These are phyloP conservation scores for Coniferiporia weirii DNA, from an alignment of 1,284 basidiomycete species.

Conservation along the genomic window DNA sequence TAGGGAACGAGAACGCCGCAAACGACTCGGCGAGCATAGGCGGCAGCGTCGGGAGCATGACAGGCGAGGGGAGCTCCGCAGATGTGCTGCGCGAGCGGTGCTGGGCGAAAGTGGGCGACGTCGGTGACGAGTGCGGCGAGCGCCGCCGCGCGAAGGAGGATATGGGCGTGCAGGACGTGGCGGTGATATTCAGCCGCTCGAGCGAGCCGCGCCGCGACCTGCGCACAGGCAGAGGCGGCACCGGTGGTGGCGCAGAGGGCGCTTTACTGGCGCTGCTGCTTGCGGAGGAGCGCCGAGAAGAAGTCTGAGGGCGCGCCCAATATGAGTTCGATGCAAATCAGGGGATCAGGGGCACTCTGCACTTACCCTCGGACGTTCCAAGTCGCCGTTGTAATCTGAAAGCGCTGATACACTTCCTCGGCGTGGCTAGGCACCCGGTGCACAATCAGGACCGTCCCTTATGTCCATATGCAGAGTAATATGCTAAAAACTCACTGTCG, in stretches of 20 bases:
- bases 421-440: slow-evolving; percentile 28
- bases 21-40: slow-evolving; percentile 26
- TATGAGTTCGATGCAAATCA: neutral
- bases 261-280: slow-evolving; percentile 3
- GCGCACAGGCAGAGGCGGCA: slow-evolving; percentile 7
- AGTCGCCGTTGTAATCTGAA: slow-evolving; percentile 18
- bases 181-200: slow-evolving; percentile 7
- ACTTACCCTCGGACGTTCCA: slow-evolving; percentile 9
- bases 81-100: slow-evolving; percentile 25
- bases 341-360: neutral
- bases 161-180: slow-evolving; percentile 56
- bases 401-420: slow-evolving; percentile 30
- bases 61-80: slow-evolving; percentile 40
- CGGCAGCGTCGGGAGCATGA: slow-evolving; percentile 55
- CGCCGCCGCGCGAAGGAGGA: slow-evolving; percentile 72
- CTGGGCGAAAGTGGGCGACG: slow-evolving; percentile 54
- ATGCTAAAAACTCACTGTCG: slow-evolving; percentile 13
- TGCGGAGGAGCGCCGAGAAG: slow-evolving; percentile 14
- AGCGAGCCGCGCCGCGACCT: slow-evolving; percentile 5
- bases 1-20: slow-evolving; percentile 16
- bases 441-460: neutral
- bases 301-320: neutral
- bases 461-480: neutral
- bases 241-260: too few relatives aligned
- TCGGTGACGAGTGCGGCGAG: slow-evolving; percentile 67